phyloP scores from a whole-genome alignment of 495 filamentous ascomycete species.

The Xeromyces bisporus region DNA sequence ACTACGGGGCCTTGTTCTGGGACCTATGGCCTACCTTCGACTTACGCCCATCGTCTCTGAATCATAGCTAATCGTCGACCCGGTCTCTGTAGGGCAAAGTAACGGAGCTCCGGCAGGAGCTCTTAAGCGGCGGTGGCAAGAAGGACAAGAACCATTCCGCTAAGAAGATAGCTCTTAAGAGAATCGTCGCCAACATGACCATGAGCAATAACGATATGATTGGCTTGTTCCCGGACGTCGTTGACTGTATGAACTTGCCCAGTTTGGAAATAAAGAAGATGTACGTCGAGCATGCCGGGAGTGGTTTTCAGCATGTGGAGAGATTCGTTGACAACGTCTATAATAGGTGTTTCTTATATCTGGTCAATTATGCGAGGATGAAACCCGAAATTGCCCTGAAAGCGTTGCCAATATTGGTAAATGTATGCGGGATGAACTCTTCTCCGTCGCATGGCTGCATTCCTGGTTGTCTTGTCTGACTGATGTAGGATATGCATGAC shows the following conservation, averaged over 20 bases:
- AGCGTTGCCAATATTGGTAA: slow-evolving; percentile 72
- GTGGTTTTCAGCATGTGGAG: not conserved
- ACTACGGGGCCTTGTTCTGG: not conserved
- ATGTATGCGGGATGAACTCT: slow-evolving; percentile 33
- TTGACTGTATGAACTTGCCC: slow-evolving; percentile 83
- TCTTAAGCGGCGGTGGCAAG: slow-evolving; percentile 82
- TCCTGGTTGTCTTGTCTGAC: too few species aligned
- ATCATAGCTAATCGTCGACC: slow-evolving; percentile 22
- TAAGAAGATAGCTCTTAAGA: slow-evolving; percentile 98
- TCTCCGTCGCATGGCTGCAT: too few species aligned
- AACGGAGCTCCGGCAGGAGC: slow-evolving; percentile 85
- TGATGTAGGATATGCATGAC: slow-evolving; percentile 82
- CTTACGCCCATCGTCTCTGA: slow-evolving; percentile 15
- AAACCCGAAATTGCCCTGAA: slow-evolving; percentile 91
- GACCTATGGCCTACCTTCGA: too few species aligned
- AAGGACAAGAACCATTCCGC: slow-evolving; percentile 95
- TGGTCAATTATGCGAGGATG: slow-evolving; percentile 92
- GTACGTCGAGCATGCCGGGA: slow-evolving; percentile 34
- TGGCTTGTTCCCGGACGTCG: slow-evolving; percentile 85
- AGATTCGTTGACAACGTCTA: slow-evolving; percentile 9
- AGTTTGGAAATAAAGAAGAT: slow-evolving; percentile 99
- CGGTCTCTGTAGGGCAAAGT: slow-evolving; percentile 76
- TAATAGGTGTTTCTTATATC: slow-evolving; percentile 83
- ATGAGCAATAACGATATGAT: slow-evolving; percentile 99
- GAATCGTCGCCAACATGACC: slow-evolving; percentile 99